Evolutionary conservation across 2,329 filamentous ascomycete genomes (phyloP).

Genomic region (Alternaria ethzedia): DNA sequence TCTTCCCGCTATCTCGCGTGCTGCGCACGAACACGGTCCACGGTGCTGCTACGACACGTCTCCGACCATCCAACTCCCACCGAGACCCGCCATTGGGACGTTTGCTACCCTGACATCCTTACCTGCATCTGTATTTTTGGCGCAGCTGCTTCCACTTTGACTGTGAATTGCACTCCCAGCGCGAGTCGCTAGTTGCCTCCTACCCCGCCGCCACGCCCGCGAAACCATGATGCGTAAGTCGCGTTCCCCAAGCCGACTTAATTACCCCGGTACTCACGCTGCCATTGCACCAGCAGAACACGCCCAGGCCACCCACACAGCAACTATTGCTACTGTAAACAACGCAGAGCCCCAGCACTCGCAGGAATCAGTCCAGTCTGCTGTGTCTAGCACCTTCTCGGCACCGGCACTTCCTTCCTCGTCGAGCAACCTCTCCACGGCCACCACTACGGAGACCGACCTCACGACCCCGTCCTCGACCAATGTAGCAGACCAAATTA

Average conservation of each 20-base stretch:
- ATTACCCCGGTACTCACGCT: conserved; percentile 22
- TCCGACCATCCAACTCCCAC: conserved; percentile 6
- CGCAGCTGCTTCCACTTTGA: neutral
- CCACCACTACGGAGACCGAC: conserved; percentile 15
- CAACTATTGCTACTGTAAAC: conserved; percentile 14
- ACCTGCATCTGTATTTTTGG: neutral
- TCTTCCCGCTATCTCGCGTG: conserved; percentile 16
- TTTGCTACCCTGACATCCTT: neutral
- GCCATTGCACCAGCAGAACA: conserved; percentile 26
- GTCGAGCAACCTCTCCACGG: conserved; percentile 43
- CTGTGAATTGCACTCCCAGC: neutral
- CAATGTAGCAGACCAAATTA: conserved; percentile 50
- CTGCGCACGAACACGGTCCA: conserved; percentile 12
- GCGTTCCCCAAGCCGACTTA: conserved; percentile 17
- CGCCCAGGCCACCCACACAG: conserved; percentile 17
- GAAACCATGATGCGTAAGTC: conserved; percentile 26
- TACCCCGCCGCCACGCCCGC: conserved; percentile 24
- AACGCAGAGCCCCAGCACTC: conserved; percentile 30
- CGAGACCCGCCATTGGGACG: conserved; percentile 1
- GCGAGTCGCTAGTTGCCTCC: conserved; percentile 17
- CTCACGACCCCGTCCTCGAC: conserved; percentile 32
- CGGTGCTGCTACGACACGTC: conserved; percentile 14
- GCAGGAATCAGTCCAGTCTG: conserved; percentile 44
- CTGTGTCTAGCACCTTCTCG: conserved; percentile 42
- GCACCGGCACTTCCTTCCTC: conserved; percentile 40